Evolutionary conservation across 306 rosid species (phyloP), one percentile per base, ranked within the genome.

Genomic region (Hippophae gyantsensis): DNA sequence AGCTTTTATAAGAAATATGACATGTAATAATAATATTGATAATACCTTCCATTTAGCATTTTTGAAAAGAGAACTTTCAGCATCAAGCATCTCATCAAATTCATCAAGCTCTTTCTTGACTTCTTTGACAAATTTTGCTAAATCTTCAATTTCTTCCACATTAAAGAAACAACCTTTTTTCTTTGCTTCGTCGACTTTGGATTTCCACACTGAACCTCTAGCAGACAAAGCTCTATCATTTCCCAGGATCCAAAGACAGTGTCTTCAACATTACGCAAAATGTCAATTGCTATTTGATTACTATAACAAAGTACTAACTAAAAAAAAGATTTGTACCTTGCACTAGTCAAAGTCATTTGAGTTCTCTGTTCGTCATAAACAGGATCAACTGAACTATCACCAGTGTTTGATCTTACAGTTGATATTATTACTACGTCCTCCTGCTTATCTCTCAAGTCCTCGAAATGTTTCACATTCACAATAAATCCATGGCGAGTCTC

Each of bases 231-330:
- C 11, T 42, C 11, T 14, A 52, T 64, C 68, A 42, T 64, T 43
- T 26, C 68, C 68, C 60, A 64, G 7, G 54, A 54, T 53, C 68
- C 68, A 64, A 6, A 64, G 68, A 23, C 68, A 10, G 9, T 54
- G 59, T 44, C 68, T 64, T 59, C 26, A 26, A 51, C 26, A 27
- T 6, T 11, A 48, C 1, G 5, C 12, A 46, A 10, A 12, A 13
- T 6, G 10, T 3, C 8, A n/a, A 32, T 38, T n/a, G 41, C 6
- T 11, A 48, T 60, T 2, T 10, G 41, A 5, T 1, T 32, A 13
- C 3, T 49, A 48, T 13, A 49, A 12, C 26, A 3, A 11, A 38
- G 6, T 12, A n/a, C 4, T 14, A 26, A 13, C 3, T n/a, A 18
- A n/a, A 13, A 7, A 14, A 49, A 18, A 52, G 12, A 9, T 3